Base-by-base conservation (phyloP, 2,329 filamentous ascomycete species). In the Metarhizium sp. region DNA sequence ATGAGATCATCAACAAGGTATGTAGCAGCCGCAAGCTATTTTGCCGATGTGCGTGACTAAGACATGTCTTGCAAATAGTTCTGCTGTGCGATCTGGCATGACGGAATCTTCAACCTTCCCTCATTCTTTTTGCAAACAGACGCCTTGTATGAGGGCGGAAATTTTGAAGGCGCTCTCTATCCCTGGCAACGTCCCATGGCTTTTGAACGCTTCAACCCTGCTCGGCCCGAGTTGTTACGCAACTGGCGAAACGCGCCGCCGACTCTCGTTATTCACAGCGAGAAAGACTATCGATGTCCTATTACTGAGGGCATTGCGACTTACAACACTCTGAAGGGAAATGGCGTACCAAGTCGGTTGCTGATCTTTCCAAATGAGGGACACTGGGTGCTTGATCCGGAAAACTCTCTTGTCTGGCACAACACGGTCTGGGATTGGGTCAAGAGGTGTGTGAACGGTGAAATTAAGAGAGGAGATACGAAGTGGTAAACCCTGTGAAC, bases 361-460 rank as follows among this genome's bases (percentile, higher is more conserved):
- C 62, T 92, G 65, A 85, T 79, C 0, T 92, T 91, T 63, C 81
- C 86, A 0, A 87, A 89, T 65, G 87, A 90, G 69, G 83, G 85
- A 52, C 85, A 88, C 63, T 87, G 80, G 78, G 84, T 89, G 4
- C 64, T 85, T 50, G 84, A 86, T 59, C 80, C 80, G 1, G 86
- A 88, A 69, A 90, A 90, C 64, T 76, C 77, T 20, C 69, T 88
- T 50, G 70, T 86, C 48, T 90, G 87, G 87, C 82, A 90, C 64
- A 75, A 76, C 52, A 79, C 80, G 2, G 84, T 89, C 10, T 69
- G 88, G 54, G 81, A 83, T 58, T 90, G 81, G 79, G 82, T 87
- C 61, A 84, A 84, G 65, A 75, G 75, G 59, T 77, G 80, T 48
- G 52, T 62, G 16, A 51, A 58, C 14, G 60, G 61, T 13, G 57